Evolutionary conservation across 495 filamentous ascomycete species (phyloP), one percentile per base, ranked within the genome.

Genomic region (Penicillium soppii): DNA sequence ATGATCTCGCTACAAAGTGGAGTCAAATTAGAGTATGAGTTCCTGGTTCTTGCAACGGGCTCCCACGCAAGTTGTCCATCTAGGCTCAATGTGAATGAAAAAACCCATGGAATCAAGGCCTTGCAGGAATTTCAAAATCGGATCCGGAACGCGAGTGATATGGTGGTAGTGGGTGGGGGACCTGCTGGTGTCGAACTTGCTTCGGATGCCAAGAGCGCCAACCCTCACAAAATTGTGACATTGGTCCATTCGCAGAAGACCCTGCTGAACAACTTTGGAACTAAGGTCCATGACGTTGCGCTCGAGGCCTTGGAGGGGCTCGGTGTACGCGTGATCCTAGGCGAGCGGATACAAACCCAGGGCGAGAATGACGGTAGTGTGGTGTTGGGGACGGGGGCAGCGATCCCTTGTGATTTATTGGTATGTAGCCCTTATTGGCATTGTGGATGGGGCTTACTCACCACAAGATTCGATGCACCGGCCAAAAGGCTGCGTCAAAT

Each of bases 91-190:
- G 35, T 37, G 7, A 27, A 10, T n/a, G 42, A 47, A 8, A 56
- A 55, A 15, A 5, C 38, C 44, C 49, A 42, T 37, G 72, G 54
- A 39, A 63, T 42, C 43, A 21, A 35, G 43, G 63, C 26, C 20
- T 51, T 51, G 23, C 48, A 12, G 40, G 54, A 0, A 37, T 63
- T 39, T 55, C 66, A 57, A 50, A 49, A 58, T 26, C 54, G 12
- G 19, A 38, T 69, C n/a, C 1, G 25, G 4, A 35, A 23, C 2
- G 51, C 73, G 5, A 43, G 60, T 8, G 63, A 64, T 10, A 67
- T 83, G 26, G 79, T 73, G 5, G 63, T 83, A 7, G 59, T 84
- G 0, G 80, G 80, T 1, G 80, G 74, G 3, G 82, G 81, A 0
- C 68, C 79, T 5, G 79, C 77, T 0, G 81, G 80, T 1, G 69